Conservation (phyloP, 2,329 filamentous ascomycete species). For the Didymella arachidicola region DNA sequence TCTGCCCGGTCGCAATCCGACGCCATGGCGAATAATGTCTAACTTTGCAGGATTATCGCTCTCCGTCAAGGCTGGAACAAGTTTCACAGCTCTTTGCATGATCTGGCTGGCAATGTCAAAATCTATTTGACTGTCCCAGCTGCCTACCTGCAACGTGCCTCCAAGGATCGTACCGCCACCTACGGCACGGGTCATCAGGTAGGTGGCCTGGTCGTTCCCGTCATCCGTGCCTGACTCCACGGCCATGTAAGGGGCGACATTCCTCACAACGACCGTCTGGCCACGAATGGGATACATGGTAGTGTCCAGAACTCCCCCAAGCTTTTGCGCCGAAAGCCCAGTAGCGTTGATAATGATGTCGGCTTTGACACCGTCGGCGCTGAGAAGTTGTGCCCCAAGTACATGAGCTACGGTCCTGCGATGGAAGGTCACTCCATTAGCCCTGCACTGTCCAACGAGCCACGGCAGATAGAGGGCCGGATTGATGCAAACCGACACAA, state of each 20-base stretch:
- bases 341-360: slow-evolving; percentile 84
- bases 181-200: slow-evolving; percentile 80
- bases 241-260: slow-evolving; percentile 74
- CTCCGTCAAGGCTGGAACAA: slow-evolving; percentile 65
- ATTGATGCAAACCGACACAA: slow-evolving; percentile 89
- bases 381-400: neutral
- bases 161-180: slow-evolving; percentile 81
- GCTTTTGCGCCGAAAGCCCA: slow-evolving; percentile 68
- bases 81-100: slow-evolving; percentile 75
- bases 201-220: slow-evolving; percentile 72
- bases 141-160: slow-evolving; percentile 78
- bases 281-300: slow-evolving; percentile 78
- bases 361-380: slow-evolving; percentile 48
- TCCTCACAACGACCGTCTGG: slow-evolving; percentile 82
- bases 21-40: slow-evolving; percentile 78
- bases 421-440: slow-evolving; percentile 69
- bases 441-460: slow-evolving; percentile 79
- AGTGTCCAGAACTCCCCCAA: slow-evolving; percentile 73
- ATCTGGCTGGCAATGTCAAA: slow-evolving; percentile 79
- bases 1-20: slow-evolving; percentile 80
- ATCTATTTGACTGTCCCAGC: slow-evolving; percentile 80
- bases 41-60: slow-evolving; percentile 47
- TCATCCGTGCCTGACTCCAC: slow-evolving; percentile 76
- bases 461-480: slow-evolving; percentile 85
- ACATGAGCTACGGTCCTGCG: slow-evolving; percentile 65